Base-by-base conservation (phyloP, 202 grass and related monocot genomes). In the Digitaria exilis region DNA sequence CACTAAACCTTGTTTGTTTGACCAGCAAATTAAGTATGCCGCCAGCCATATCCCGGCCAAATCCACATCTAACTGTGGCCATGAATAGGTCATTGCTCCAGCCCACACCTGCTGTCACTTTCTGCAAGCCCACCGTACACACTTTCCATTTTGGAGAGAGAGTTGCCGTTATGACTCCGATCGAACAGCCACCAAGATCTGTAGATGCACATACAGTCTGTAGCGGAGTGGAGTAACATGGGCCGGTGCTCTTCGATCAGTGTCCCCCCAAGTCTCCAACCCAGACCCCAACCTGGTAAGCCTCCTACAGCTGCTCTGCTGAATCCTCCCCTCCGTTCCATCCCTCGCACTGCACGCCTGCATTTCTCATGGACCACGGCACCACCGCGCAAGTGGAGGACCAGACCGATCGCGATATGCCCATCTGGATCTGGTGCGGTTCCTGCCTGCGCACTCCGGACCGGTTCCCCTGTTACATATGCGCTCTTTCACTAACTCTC, bases 331-430 rank as follows among this genome's bases (percentile, higher is more conserved):
- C 43, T 80, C 68, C 45, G 44, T 59, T 73, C 60, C 26, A 46
- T 52, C 12, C 41, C 42, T 13, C 60, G 2, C 68, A 60, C 9
- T 59, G 63, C 71, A 54, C 9, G 62, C n/a, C 7, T 13, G 65
- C 61, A 48, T 57, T 52, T 22, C 24, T 37, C 65, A n/a, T 32
- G 69, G 69, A 72, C 45, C 45, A 72, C 43, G 5, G 68, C 68
- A 8, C 24, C 67, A 89, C 90, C 66, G 41, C 72, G 21, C 83
- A 85, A 90, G 83, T 93, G 82, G 90, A 68, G 55, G 52, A 31
- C 61, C 21, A 55, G 84, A 84, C 83, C 77, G 62, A 68, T 69
- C 50, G 21, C 31, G 61, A 55, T 21, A 59, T 79, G 88, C 84
- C 79, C 74, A 73, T 90, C 67, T 43, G 78, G 34, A 73, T 90